These are phyloP conservation scores for Periconia digitata DNA, from an alignment of 2,329 filamentous ascomycete genomes.

Conservation along the genomic window DNA sequence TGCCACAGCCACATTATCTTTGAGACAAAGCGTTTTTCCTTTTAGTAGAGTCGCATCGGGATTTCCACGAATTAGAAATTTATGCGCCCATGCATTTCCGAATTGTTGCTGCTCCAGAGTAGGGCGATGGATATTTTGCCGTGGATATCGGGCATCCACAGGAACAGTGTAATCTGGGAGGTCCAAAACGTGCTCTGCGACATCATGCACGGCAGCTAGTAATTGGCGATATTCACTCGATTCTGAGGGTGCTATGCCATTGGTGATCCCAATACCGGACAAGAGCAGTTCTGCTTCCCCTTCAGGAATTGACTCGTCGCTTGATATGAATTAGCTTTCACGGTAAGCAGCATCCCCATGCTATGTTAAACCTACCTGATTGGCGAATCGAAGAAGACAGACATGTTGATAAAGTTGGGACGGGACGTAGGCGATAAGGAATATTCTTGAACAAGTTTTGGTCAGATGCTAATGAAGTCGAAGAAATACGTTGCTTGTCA, in stretches of 20 bases:
- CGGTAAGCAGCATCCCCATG: not conserved
- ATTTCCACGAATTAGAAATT: slow-evolving; percentile 48
- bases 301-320: slow-evolving; percentile 24
- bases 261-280: slow-evolving; percentile 22
- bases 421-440: not conserved
- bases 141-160: slow-evolving; percentile 50
- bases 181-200: slow-evolving; percentile 48
- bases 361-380: slow-evolving; percentile 15
- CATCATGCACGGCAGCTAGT: slow-evolving; percentile 56
- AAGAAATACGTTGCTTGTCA: not conserved
- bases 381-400: slow-evolving; percentile 32
- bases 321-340: slow-evolving; percentile 12
- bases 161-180: slow-evolving; percentile 52
- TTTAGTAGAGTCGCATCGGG: slow-evolving; percentile 14
- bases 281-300: slow-evolving; percentile 26
- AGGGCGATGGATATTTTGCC: slow-evolving; percentile 48
- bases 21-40: slow-evolving; percentile 54
- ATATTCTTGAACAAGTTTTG: not conserved
- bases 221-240: slow-evolving; percentile 51
- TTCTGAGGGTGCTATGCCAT: slow-evolving; percentile 40
- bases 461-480: not conserved
- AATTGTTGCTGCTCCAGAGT: slow-evolving; percentile 31
- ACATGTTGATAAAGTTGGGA: slow-evolving; percentile 18
- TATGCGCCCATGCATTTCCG: slow-evolving; percentile 56
- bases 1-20: slow-evolving; percentile 59